These are phyloP conservation scores for Suhomyces kunorum DNA, from an alignment of 1,139 yeast genomes.

Conservation along the genomic window DNA sequence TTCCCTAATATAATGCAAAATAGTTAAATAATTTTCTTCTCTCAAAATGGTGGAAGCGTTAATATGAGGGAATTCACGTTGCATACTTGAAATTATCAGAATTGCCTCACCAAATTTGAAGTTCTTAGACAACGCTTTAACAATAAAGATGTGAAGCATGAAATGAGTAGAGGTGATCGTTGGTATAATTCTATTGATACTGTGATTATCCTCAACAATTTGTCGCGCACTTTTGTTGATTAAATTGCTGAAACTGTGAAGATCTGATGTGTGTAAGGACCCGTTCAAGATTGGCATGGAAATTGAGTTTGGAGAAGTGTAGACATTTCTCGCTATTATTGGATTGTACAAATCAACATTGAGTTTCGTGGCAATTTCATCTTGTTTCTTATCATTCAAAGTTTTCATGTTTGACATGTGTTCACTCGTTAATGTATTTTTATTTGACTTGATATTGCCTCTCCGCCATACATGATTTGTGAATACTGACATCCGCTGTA, in stretches of 20 bases:
- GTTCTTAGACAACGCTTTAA: conserved; percentile 31
- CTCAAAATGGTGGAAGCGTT: conserved; percentile 16
- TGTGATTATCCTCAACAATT: conserved; percentile 15
- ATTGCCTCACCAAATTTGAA: conserved; percentile 30
- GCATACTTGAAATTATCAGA: conserved; percentile 25
- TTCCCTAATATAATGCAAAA: conserved; percentile 16
- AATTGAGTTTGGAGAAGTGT: conserved; percentile 23
- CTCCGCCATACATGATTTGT: conserved; percentile 30
- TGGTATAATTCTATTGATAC: conserved; percentile 17
- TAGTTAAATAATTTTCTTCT: conserved; percentile 22
- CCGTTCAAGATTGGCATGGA: conserved; percentile 33
- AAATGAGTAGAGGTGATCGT: conserved; percentile 28
- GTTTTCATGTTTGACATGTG: conserved; percentile 18
- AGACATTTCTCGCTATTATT: conserved; percentile 30
- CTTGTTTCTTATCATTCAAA: conserved; percentile 24
- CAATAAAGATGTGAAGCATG: conserved; percentile 28
- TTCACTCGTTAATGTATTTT: conserved; percentile 13
- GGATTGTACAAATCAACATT: conserved; percentile 28
- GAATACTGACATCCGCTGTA: conserved; percentile 19
- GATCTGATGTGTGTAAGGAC: conserved; percentile 27
- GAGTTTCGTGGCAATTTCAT: conserved; percentile 15
- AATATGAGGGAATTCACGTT: conserved; percentile 18
- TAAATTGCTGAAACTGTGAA: conserved; percentile 32
- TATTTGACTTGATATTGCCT: conserved; percentile 24
- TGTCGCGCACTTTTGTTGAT: conserved; percentile 21